Conservation (phyloP, 306 rosid species). For the Spatholobus suberectus region DNA sequence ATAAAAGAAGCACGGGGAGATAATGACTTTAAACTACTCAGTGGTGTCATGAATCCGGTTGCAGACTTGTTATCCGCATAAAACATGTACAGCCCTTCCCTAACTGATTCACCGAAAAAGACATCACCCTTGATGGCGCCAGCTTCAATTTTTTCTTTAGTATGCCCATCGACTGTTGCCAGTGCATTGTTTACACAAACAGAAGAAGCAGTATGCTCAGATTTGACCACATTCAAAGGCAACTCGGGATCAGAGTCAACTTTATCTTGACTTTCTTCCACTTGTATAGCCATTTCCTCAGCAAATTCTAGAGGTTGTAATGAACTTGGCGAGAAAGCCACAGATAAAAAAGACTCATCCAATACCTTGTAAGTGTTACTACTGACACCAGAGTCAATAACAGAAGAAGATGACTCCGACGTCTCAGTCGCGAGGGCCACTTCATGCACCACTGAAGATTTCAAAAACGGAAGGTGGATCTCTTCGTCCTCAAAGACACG, state of each 20-base stretch:
- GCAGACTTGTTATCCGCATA: conserved; percentile 56
- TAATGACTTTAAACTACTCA: conserved; percentile 48
- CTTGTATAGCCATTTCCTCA: conserved; percentile 56
- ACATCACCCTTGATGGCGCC: conserved; percentile 40
- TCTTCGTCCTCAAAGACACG: conserved; percentile 52
- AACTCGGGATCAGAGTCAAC: conserved; percentile 54
- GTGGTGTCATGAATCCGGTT: conserved; percentile 41
- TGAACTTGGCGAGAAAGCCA: conserved; percentile 53
- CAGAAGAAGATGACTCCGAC: conserved; percentile 53
- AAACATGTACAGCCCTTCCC: conserved; percentile 85
- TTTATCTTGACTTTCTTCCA: conserved; percentile 57
- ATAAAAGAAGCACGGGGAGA: conserved; percentile 49
- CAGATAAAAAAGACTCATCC: conserved; percentile 51
- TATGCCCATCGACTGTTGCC: conserved; percentile 41
- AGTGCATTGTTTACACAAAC: conserved; percentile 36
- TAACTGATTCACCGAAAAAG: conserved; percentile 58
- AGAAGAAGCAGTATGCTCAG: conserved; percentile 44
- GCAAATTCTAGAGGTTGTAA: conserved; percentile 59
- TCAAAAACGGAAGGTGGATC: conserved; percentile 55
- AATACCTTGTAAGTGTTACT: conserved; percentile 36
- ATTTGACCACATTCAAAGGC: conserved; percentile 39
- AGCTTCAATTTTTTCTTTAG: conserved; percentile 48
- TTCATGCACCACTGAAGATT: conserved; percentile 56
- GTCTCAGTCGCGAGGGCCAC: conserved; percentile 42
- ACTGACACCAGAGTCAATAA: conserved; percentile 44